phyloP scores from a whole-genome alignment of 2,329 filamentous ascomycete genomes.

The Fusarium buxicola region DNA sequence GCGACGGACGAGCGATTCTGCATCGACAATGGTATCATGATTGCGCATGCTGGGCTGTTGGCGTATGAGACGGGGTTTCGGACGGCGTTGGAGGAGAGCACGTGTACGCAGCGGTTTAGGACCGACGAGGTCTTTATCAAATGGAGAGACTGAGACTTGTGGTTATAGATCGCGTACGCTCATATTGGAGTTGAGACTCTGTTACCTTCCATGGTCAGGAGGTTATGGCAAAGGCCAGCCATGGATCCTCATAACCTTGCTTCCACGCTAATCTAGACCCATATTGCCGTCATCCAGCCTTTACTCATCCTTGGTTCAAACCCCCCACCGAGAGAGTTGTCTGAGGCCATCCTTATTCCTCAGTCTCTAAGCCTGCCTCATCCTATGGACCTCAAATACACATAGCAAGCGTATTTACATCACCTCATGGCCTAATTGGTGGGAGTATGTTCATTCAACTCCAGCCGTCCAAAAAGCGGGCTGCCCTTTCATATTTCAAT shows the following conservation, averaged over 20 bases:
- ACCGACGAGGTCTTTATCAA: constrained; percentile 85
- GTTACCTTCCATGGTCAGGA: background rate
- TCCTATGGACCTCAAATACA: constrained; percentile 5
- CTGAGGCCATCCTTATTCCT: background rate
- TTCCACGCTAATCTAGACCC: constrained; percentile 3
- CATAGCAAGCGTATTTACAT: constrained; percentile 18
- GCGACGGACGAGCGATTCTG: constrained; percentile 98
- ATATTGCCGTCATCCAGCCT: background rate
- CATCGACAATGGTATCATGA: constrained; percentile 99
- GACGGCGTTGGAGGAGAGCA: constrained; percentile 82
- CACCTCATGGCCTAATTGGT: constrained; percentile 19
- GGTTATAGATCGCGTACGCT: background rate
- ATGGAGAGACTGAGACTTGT: constrained; percentile 73
- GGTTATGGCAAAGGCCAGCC: background rate
- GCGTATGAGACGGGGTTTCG: constrained; percentile 84
- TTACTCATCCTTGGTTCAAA: background rate
- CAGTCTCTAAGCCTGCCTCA: background rate
- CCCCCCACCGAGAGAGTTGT: background rate
- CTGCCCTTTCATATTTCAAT: background rate
- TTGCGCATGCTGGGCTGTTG: constrained; percentile 92
- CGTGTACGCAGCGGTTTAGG: constrained; percentile 85
- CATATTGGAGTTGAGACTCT: constrained; percentile 11
- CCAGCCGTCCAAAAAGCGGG: constrained; percentile 3
- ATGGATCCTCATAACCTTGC: background rate
- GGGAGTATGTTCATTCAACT: constrained; percentile 4